A percentile compares a stretch with the other conserved stretches of the same genome.
Conservation (phyloP, 371 early-diverging fungal genomes). For the Mortierella sp. region DNA sequence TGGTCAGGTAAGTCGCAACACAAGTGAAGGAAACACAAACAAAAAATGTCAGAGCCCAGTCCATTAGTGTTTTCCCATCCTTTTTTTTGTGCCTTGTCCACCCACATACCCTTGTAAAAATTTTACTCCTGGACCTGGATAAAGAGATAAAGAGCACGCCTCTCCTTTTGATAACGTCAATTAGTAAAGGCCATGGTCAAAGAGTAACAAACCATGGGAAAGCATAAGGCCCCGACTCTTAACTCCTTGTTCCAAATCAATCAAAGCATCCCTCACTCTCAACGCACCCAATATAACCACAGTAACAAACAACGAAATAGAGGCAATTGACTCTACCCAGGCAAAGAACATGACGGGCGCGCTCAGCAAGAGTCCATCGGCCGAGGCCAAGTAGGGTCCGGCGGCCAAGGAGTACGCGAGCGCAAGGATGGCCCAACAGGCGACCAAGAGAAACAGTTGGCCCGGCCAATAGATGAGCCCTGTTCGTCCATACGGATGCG, state of each 20-base stretch:
- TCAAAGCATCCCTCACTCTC: background rate
- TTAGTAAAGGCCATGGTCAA: no score
- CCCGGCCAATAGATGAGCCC: conserved; percentile 44
- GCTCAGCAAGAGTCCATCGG: conserved; percentile 34
- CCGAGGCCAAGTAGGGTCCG: conserved; percentile 30
- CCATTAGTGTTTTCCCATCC: background rate
- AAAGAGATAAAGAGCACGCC: background rate
- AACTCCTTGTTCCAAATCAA: background rate
- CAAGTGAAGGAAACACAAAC: no score
- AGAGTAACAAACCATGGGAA: background rate
- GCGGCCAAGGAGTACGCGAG: conserved; percentile 23
- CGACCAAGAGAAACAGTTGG: conserved; percentile 25
- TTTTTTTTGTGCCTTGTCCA: background rate
- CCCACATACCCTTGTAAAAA: background rate
- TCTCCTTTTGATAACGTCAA: background rate
- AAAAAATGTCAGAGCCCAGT: conserved; percentile 4
- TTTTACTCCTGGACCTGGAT: background rate
- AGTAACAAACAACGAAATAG: background rate
- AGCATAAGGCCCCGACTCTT: background rate
- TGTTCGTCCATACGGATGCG: conserved; percentile 43
- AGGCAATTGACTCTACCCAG: conserved; percentile 15
- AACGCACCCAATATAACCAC: background rate
- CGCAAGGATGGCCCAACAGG: conserved; percentile 14
- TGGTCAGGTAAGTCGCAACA: no score
- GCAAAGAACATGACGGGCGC: conserved; percentile 18